These are phyloP conservation scores for Leptomonas pyrrhocoris DNA, from an alignment of 208 protist genomes.

Conservation along the genomic window DNA sequence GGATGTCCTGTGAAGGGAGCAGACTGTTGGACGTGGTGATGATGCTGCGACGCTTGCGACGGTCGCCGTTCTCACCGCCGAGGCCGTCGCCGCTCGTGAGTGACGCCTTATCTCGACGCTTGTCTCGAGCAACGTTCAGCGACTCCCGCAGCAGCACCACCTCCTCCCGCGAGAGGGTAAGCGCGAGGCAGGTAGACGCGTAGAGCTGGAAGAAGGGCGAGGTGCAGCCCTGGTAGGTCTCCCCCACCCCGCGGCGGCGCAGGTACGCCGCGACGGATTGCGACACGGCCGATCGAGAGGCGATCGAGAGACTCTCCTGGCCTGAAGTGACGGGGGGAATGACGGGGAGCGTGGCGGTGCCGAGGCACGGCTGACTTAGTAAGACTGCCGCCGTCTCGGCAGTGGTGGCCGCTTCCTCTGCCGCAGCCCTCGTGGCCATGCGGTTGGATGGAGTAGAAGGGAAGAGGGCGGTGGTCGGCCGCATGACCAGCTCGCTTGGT, in stretches of 20 bases:
- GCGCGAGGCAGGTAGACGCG: background rate
- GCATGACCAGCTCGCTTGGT: background rate
- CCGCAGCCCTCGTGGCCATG: too few relatives aligned
- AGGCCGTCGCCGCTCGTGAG: background rate
- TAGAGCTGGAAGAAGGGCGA: slow-evolving; percentile 23
- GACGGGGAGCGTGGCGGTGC: slow-evolving; percentile 14
- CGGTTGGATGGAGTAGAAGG: too few relatives aligned
- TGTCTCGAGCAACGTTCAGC: slow-evolving; percentile 2
- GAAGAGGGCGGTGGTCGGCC: background rate
- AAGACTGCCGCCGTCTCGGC: background rate
- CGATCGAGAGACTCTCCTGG: background rate
- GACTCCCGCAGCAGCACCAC: slow-evolving; percentile 9
- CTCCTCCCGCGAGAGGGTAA: slow-evolving; percentile 11
- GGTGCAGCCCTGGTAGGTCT: slow-evolving; percentile 26
- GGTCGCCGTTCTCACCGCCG: background rate
- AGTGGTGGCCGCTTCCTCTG: background rate
- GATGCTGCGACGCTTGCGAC: background rate
- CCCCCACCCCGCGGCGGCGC: slow-evolving; percentile 5
- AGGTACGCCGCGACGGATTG: slow-evolving; percentile 5
- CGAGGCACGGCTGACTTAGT: background rate
- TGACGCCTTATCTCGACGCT: background rate
- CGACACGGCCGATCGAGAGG: background rate
- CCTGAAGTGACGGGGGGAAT: background rate
- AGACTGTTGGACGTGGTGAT: background rate
- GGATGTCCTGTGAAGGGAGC: slow-evolving; percentile 2